Base-by-base conservation (phyloP, 2,329 filamentous ascomycete genomes). In the Coleophoma crateriformis region DNA sequence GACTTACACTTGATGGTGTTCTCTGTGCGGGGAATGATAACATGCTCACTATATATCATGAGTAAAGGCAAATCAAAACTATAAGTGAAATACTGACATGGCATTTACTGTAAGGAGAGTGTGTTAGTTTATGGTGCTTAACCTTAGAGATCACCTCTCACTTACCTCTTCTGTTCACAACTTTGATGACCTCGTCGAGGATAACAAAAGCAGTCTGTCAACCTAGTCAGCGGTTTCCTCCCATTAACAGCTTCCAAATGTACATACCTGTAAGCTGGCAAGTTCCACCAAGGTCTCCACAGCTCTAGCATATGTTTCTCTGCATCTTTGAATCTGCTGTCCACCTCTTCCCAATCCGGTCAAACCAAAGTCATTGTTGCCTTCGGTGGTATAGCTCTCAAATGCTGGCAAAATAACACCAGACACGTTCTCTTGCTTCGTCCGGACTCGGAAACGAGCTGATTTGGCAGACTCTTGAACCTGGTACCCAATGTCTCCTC, bases 361-460 rank as follows among this genome's bases (percentile, higher is more conserved):
- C 71, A 99, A 78, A 55, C 88, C 90, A 68, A 99, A 99, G 68
- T 99, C 94, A 64, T 95, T 95, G 69, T 88, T 91, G 41, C 87
- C 89, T 63, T 97, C 92, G 12, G 85, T 85, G 20, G 86, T 82
- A 64, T 88, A 95, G 72, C 88, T 91, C 72, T 99, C 94, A 61
- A 97, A 99, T 33, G 90, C 82, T 27, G 94, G 94, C 39, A 99
- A 76, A 60, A 97, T 82, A 53, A 99, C 94, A 76, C 94, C 94
- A 7, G 91, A 96, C 46, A 99, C 92, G 73, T 99, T 99, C 72
- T 99, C 94, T 69, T 99, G 94, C 72, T 92, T 95, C 46, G 94
- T 94, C 54, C 90, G 86, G 53, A 99, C 81, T 56, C 94, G 84
- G 75, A 99, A 97, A 42, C 91, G 86, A 47, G 94, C 94, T 50